Conservation (phyloP, 1,284 basidiomycete genomes). For the Fistulina hepatica region DNA sequence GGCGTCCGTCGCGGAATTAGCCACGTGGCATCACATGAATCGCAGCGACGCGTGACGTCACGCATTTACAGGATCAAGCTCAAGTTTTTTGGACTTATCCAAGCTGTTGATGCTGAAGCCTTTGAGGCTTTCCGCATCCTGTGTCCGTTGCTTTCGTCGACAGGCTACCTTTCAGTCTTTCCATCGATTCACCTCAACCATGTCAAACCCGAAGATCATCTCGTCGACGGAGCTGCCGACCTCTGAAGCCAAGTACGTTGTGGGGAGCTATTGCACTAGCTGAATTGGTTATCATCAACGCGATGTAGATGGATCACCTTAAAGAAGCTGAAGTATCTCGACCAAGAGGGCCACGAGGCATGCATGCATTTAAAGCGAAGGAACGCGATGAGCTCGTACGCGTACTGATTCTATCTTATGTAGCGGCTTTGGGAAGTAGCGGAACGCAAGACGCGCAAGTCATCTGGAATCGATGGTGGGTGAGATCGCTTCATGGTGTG, state of each 20-base stretch:
- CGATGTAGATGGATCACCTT: constrained; percentile 59
- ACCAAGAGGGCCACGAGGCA: constrained; percentile 66
- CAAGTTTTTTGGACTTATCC: no score
- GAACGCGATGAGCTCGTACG: constrained; percentile 3
- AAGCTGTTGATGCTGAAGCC: no score
- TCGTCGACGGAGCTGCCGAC: constrained; percentile 39
- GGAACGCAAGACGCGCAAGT: constrained; percentile 47
- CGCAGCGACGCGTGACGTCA: no score
- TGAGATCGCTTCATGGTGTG: not conserved
- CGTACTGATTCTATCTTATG: constrained; percentile 5
- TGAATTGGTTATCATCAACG: constrained; percentile 2
- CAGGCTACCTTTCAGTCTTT: no score
- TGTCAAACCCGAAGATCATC: constrained; percentile 31
- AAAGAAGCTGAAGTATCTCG: constrained; percentile 64
- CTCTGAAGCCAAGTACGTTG: constrained; percentile 48
- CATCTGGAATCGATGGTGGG: constrained; percentile 71
- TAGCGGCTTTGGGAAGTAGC: constrained; percentile 75
- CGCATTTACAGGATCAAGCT: no score
- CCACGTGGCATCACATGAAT: no score
- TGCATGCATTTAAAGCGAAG: constrained; percentile 9
- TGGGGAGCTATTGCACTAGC: constrained; percentile 4
- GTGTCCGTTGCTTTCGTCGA: no score
- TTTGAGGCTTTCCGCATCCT: no score
- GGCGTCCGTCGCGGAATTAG: no score
- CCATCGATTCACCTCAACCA: no score